These are phyloP conservation scores for Blastocystis sp. DNA, from an alignment of 352 stramenopile species.

Conservation along the genomic window DNA sequence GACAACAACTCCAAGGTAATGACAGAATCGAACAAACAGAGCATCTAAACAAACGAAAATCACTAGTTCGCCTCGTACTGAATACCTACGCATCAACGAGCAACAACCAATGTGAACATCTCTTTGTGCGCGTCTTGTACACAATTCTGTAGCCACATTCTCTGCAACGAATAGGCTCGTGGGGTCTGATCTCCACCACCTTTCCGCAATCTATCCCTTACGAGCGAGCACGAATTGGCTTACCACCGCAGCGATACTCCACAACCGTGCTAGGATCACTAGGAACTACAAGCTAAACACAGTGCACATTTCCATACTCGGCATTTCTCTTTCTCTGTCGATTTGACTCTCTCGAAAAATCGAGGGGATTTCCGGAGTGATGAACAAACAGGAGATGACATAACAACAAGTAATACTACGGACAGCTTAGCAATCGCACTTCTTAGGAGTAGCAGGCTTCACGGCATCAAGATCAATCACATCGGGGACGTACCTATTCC, in stretches of 20 bases:
- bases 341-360: too few species aligned
- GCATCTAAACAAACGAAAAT: constrained; percentile 40
- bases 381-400: neutral
- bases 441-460: constrained; percentile 55
- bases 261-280: constrained; percentile 56
- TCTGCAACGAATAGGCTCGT: constrained; percentile 69
- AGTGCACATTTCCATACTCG: neutral
- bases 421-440: constrained; percentile 68
- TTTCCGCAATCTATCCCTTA: constrained; percentile 59
- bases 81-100: constrained; percentile 22
- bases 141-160: constrained; percentile 65
- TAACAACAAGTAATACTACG: neutral
- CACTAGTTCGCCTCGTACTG: constrained; percentile 64
- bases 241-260: constrained; percentile 72
- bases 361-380: too few species aligned
- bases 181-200: constrained; percentile 58
- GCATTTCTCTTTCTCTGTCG: constrained; percentile 20
- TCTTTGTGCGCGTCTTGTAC: constrained; percentile 68
- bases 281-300: constrained; percentile 41
- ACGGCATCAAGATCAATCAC: constrained; percentile 59
- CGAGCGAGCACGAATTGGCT: neutral
- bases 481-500: constrained; percentile 57
- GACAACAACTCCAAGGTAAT: neutral
- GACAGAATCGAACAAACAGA: constrained; percentile 62
- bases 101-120: neutral